Conservation (phyloP, 1,284 basidiomycete genomes). For the Rhodotorula sp. region DNA sequence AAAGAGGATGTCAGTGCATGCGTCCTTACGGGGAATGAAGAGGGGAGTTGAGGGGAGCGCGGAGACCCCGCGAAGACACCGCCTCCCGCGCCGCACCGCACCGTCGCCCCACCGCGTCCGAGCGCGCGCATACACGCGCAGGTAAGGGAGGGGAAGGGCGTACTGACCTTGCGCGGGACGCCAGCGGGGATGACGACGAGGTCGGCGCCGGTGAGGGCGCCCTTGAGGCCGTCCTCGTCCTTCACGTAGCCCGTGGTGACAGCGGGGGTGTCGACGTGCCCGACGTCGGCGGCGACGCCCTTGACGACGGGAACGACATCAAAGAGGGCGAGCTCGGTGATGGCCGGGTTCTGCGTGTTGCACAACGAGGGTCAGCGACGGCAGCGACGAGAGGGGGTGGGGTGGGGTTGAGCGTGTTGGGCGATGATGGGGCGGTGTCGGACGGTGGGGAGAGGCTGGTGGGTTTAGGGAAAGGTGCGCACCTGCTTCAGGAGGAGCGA, state of each 20-base stretch:
- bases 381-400: background rate
- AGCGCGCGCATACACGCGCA: background rate
- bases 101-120: background rate
- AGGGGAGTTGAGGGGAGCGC: background rate
- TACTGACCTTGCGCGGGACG: slow-evolving; percentile 81
- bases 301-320: slow-evolving; percentile 99
- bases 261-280: slow-evolving; percentile 57
- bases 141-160: too few species aligned
- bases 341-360: slow-evolving; percentile 36
- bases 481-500: slow-evolving; percentile 78
- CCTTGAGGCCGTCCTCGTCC: slow-evolving; percentile 72
- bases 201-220: slow-evolving; percentile 80
- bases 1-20: background rate
- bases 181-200: slow-evolving; percentile 96
- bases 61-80: background rate
- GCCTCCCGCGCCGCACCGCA: too few species aligned
- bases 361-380: background rate
- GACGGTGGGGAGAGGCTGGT: background rate
- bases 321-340: slow-evolving; percentile 71
- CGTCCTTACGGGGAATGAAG: too few species aligned
- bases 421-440: background rate
- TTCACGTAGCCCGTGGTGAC: slow-evolving; percentile 53
- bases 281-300: slow-evolving; percentile 59
- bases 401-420: background rate
- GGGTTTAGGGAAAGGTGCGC: background rate